Conservation (phyloP, 129 eudicot species). For the Artemisia annua region DNA sequence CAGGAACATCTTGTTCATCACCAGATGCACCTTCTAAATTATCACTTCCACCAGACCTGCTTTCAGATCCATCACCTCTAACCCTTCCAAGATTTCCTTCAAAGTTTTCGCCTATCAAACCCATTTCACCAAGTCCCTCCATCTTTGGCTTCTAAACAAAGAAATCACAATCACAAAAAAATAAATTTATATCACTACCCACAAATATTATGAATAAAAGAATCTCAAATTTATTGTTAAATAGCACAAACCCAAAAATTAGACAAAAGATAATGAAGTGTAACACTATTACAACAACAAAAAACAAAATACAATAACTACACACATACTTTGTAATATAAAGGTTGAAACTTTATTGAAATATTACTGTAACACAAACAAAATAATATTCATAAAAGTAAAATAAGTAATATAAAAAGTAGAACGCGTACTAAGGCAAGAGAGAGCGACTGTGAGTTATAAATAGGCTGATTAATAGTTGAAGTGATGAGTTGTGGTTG, state of each 20-base stretch:
- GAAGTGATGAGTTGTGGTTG: conserved; percentile 54
- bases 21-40: conserved; percentile 71
- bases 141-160: conserved; percentile 55
- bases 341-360: not conserved
- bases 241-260: too few species aligned
- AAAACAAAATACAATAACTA: conserved; percentile 1
- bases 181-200: conserved; percentile 8
- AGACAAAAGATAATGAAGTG: too few species aligned
- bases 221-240: too few species aligned
- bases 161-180: not conserved
- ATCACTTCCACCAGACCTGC: conserved; percentile 73
- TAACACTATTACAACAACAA: not conserved
- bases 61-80: conserved; percentile 68
- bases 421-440: conserved; percentile 56
- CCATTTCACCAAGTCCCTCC: conserved; percentile 69
- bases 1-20: conserved; percentile 49
- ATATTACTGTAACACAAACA: not conserved
- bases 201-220: not conserved
- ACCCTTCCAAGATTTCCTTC: conserved; percentile 44
- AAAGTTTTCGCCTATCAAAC: conserved; percentile 51
- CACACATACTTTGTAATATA: not conserved
- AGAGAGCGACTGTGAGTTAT: conserved; percentile 57
- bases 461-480: conserved; percentile 40
- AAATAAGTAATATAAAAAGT: not conserved
- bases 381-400: not conserved